phyloP scores from a whole-genome alignment of 176 grass and related monocot genomes.

The Oryza brachyantha region DNA sequence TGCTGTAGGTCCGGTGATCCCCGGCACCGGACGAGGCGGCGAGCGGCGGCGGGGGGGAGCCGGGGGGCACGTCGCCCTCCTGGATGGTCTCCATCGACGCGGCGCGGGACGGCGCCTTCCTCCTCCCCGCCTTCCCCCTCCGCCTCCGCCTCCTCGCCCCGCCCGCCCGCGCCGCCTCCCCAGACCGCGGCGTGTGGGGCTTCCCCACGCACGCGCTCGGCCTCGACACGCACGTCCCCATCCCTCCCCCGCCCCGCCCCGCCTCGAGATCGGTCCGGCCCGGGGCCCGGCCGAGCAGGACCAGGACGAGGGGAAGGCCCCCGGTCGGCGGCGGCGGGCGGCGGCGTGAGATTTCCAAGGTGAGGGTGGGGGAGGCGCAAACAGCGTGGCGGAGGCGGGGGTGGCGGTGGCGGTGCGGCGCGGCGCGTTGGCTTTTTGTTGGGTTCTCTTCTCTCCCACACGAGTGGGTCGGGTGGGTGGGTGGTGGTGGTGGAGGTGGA shows the following conservation, averaged over 20 bases:
- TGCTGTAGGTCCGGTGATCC: slow-evolving; percentile 46
- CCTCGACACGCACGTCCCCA: slow-evolving; percentile 67
- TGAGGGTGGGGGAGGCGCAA: neutral
- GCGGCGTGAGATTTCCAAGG: slow-evolving; percentile 11
- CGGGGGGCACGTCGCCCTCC: slow-evolving; percentile 48
- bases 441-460: slow-evolving; percentile 10
- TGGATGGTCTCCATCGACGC: slow-evolving; percentile 88
- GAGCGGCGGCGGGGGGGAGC: neutral
- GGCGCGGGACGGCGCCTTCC: slow-evolving; percentile 53
- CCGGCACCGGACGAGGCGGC: slow-evolving; percentile 1
- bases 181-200: slow-evolving; percentile 51
- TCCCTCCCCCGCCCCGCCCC: slow-evolving; percentile 27
- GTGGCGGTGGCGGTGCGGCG: neutral
- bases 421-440: neutral
- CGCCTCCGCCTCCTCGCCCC: slow-evolving; percentile 18
- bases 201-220: slow-evolving; percentile 57
- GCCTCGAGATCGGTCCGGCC: neutral
- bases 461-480: slow-evolving; percentile 5
- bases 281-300: neutral
- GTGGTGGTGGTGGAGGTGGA: neutral
- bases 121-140: neutral
- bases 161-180: slow-evolving; percentile 3
- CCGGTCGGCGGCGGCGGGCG: neutral
- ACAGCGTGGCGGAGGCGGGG: slow-evolving; percentile 21
- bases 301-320: neutral